Evolutionary conservation across 2,329 filamentous ascomycete genomes (phyloP).

Genomic region (Monilinia aucupariae): DNA sequence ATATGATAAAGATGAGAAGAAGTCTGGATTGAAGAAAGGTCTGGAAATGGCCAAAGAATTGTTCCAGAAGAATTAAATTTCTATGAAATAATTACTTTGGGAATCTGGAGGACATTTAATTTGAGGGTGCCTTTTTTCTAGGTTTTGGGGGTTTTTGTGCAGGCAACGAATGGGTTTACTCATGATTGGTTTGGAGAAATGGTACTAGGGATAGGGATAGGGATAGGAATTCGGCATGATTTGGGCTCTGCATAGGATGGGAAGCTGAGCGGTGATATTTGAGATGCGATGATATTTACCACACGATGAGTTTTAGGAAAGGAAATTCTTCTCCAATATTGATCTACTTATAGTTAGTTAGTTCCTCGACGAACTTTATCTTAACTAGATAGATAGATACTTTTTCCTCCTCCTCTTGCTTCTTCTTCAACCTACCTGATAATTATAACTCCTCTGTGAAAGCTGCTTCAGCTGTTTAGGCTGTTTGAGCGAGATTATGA

Average conservation of each 20-base stretch:
- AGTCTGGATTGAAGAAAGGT: constrained; percentile 11
- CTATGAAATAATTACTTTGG: not conserved
- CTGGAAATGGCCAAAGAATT: constrained; percentile 4
- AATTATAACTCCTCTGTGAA: no score
- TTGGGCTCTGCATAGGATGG: not conserved
- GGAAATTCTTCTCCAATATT: not conserved
- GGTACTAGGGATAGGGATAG: not conserved
- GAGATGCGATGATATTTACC: not conserved
- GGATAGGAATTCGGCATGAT: not conserved
- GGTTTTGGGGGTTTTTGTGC: not conserved
- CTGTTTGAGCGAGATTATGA: no score
- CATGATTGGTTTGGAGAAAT: not conserved
- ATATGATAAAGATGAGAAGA: not conserved
- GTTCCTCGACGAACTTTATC: no score
- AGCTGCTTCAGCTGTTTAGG: no score
- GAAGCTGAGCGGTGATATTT: not conserved
- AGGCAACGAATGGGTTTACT: not conserved
- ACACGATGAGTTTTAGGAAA: not conserved
- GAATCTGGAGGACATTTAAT: not conserved
- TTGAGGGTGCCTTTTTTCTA: not conserved
- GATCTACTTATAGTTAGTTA: no score
- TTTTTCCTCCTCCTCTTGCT: no score
- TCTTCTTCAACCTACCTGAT: no score
- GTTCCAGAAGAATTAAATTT: not conserved
- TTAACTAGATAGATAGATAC: no score